A percentile compares a stretch with the other conserved stretches of the same genome.
phyloP scores from a whole-genome alignment of 805 yeast species.

The Barnettozyma salicaria region DNA sequence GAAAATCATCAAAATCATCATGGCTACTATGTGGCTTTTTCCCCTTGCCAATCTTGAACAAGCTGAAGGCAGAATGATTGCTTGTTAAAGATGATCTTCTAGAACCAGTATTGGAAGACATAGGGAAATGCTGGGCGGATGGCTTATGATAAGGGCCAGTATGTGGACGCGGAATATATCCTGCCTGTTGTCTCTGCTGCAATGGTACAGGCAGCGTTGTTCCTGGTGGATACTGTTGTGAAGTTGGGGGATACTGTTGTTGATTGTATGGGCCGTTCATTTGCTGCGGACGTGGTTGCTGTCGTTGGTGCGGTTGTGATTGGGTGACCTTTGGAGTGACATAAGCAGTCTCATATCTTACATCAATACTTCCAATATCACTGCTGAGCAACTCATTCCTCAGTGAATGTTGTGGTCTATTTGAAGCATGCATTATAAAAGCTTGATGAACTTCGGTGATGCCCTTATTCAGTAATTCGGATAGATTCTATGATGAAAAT shows the following conservation, averaged over 20 bases:
- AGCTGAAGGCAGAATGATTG: constrained; percentile 12
- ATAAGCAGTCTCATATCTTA: constrained; percentile 38
- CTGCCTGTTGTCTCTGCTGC: background rate
- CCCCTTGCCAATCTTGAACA: constrained; percentile 13
- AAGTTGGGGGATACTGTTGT: background rate
- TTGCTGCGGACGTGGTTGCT: constrained; percentile 14
- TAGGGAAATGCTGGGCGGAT: background rate
- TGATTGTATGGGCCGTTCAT: constrained; percentile 1
- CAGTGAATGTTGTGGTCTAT: constrained; percentile 10
- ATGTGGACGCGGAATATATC: constrained; percentile 1
- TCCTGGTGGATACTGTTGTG: background rate
- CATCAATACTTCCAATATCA: constrained; percentile 40
- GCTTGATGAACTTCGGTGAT: too few species aligned
- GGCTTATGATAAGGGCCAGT: background rate
- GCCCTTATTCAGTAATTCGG: too few species aligned
- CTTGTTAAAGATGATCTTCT: constrained; percentile 20
- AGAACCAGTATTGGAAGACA: background rate
- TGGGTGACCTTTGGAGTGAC: too few species aligned
- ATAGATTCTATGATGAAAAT: too few species aligned
- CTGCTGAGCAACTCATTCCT: constrained; percentile 33
- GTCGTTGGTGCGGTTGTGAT: constrained; percentile 17
- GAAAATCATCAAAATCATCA: constrained; percentile 29
- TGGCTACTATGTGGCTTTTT: constrained; percentile 9
- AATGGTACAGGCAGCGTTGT: constrained; percentile 5
- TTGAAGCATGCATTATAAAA: constrained; percentile 9